Evolutionary conservation across 78 protist species (phyloP).

Genomic region (Dictyostelium firmibasis): DNA sequence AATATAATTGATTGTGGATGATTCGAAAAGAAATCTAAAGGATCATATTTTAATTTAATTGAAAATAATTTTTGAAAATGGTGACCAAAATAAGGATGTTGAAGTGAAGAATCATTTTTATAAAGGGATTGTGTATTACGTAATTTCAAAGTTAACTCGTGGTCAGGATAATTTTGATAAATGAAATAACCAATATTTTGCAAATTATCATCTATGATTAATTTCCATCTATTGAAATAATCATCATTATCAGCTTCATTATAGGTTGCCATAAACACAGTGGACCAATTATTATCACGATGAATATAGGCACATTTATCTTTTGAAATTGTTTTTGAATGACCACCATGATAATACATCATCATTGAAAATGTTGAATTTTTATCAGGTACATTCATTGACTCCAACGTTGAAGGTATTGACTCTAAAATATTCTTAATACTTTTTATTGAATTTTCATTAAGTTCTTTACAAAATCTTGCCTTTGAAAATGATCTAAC

Average conservation of each 20-base stretch:
- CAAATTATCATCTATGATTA: neutral
- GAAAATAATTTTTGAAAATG: neutral
- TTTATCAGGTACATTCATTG: neutral
- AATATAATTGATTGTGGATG: neutral
- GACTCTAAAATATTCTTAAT: neutral
- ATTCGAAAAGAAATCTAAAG: constrained; percentile 3
- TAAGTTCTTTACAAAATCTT: neutral
- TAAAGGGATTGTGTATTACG: neutral
- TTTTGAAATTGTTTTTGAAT: neutral
- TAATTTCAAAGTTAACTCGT: neutral
- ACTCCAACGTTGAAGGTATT: neutral
- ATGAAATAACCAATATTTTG: neutral
- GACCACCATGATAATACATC: constrained; percentile 5
- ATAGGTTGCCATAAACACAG: neutral
- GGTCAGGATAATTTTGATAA: constrained; percentile 24
- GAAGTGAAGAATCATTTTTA: neutral
- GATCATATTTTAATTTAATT: constrained; percentile 47
- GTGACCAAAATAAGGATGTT: constrained; percentile 1
- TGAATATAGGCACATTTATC: neutral
- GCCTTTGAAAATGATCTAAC: neutral
- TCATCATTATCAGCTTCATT: neutral
- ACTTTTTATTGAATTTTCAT: neutral
- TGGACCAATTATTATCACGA: neutral
- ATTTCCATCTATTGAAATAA: neutral
- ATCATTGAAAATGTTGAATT: neutral